A percentile compares a stretch with the other conserved stretches of the same genome.
Evolutionary conservation across 371 early-diverging fungal genomes (phyloP).

Genomic region (Massospora cicadina): DNA sequence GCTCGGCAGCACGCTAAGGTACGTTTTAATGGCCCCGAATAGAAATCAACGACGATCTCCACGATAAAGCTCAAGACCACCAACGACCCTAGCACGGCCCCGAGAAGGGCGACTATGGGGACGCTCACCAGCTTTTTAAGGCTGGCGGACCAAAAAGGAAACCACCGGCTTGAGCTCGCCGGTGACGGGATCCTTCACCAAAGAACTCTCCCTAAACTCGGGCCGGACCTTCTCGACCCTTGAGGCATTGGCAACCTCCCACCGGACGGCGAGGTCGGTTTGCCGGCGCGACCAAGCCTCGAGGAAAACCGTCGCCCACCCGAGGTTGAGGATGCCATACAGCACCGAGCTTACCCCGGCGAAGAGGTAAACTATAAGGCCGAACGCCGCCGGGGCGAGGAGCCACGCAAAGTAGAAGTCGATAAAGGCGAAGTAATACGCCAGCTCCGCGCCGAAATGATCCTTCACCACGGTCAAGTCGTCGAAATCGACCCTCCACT

Average conservation of each 20-base stretch:
- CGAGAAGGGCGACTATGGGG: constrained; percentile 40
- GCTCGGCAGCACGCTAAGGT: constrained; percentile 12
- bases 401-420: constrained; percentile 68
- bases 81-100: constrained; percentile 36
- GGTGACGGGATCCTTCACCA: constrained; percentile 41
- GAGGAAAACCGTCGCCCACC: constrained; percentile 55
- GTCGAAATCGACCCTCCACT: constrained; percentile 44
- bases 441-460: constrained; percentile 73
- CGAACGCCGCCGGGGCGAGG: constrained; percentile 39
- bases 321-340: constrained; percentile 40
- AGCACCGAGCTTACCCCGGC: constrained; percentile 32
- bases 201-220: constrained; percentile 41
- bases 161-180: constrained; percentile 51
- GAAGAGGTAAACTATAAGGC: constrained; percentile 34
- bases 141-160: constrained; percentile 48
- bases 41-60: constrained; percentile 65
- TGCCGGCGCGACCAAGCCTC: constrained; percentile 67
- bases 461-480: constrained; percentile 48
- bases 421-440: constrained; percentile 79
- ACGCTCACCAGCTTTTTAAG: constrained; percentile 31
- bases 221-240: constrained; percentile 40
- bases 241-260: constrained; percentile 54
- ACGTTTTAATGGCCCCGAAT: constrained; percentile 53
- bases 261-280: constrained; percentile 41
- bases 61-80: constrained; percentile 49